These are phyloP conservation scores for Saccharomyces mikatae DNA, from an alignment of 805 yeast genomes.

Conservation along the genomic window DNA sequence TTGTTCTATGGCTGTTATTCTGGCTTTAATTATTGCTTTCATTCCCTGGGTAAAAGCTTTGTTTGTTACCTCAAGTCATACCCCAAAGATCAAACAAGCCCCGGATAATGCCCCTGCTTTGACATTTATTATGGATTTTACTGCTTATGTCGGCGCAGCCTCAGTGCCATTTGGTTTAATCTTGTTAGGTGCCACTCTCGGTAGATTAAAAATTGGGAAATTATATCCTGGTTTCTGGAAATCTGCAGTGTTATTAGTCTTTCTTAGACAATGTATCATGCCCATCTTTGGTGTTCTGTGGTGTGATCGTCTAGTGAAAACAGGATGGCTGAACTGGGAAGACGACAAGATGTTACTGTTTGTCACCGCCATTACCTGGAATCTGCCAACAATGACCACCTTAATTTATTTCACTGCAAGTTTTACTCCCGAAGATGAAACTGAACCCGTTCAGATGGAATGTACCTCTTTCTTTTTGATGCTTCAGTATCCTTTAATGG, in stretches of 20 bases:
- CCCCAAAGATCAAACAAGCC: conserved; percentile 51
- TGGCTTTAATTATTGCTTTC: conserved; percentile 64
- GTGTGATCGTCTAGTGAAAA: conserved; percentile 51
- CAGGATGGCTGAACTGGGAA: conserved; percentile 55
- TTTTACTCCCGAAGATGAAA: conserved; percentile 57
- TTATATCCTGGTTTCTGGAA: conserved; percentile 62
- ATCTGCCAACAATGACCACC: conserved; percentile 84
- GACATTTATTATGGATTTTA: conserved; percentile 75
- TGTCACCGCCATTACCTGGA: conserved; percentile 67
- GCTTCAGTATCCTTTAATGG: conserved; percentile 61
- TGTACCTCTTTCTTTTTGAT: conserved; percentile 71
- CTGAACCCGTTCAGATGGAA: conserved; percentile 58
- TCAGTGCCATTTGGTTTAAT: conserved; percentile 85
- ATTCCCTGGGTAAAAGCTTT: conserved; percentile 81
- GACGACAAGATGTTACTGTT: conserved; percentile 53
- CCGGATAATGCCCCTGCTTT: conserved; percentile 85
- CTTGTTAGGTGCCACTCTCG: conserved; percentile 81
- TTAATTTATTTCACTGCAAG: conserved; percentile 83
- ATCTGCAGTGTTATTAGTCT: conserved; percentile 52
- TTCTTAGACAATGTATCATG: conserved; percentile 54
- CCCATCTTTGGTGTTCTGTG: conserved; percentile 75
- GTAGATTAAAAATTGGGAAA: conserved; percentile 55
- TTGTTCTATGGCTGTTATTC: conserved; percentile 58
- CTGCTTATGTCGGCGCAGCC: conserved; percentile 75
- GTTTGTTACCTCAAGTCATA: conserved; percentile 44